These are phyloP conservation scores for Suhomyces faveliae DNA, from an alignment of 805 yeast genomes.

Conservation along the genomic window DNA sequence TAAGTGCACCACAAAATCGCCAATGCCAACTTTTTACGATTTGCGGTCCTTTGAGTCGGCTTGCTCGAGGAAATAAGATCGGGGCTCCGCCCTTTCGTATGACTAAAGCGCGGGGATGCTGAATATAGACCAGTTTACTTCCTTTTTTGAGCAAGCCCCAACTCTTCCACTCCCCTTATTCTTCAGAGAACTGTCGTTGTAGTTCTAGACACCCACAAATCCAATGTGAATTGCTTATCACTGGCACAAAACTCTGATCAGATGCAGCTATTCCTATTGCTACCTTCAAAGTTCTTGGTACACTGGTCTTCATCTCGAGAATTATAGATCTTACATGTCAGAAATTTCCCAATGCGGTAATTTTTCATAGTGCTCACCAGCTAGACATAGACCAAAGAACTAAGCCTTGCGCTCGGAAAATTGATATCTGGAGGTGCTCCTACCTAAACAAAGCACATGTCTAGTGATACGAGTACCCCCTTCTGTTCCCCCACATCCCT, in stretches of 20 bases:
- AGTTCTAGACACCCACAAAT: background rate
- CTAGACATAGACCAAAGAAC: background rate
- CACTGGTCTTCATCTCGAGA: background rate
- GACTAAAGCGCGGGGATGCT: background rate
- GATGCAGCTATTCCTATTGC: background rate
- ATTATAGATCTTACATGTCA: background rate
- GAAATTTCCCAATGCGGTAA: background rate
- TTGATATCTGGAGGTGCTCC: background rate
- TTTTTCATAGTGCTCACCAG: background rate
- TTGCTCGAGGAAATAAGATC: background rate
- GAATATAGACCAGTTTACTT: background rate
- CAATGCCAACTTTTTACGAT: background rate
- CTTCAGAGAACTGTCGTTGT: no score
- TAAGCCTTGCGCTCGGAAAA: background rate
- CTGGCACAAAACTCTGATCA: background rate
- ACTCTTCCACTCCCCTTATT: background rate
- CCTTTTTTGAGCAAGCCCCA: background rate
- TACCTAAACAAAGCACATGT: background rate
- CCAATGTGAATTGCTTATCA: background rate
- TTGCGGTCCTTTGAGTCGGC: background rate
- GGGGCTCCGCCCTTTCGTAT: background rate
- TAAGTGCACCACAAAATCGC: slow-evolving; percentile 1
- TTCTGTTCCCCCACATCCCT: background rate
- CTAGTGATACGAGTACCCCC: background rate
- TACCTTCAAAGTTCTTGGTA: background rate